A percentile compares a stretch with the other conserved stretches of the same genome.
These are phyloP conservation scores for Podaxis mareebaensis DNA, from an alignment of 768 basidiomycete genomes.

Conservation along the genomic window DNA sequence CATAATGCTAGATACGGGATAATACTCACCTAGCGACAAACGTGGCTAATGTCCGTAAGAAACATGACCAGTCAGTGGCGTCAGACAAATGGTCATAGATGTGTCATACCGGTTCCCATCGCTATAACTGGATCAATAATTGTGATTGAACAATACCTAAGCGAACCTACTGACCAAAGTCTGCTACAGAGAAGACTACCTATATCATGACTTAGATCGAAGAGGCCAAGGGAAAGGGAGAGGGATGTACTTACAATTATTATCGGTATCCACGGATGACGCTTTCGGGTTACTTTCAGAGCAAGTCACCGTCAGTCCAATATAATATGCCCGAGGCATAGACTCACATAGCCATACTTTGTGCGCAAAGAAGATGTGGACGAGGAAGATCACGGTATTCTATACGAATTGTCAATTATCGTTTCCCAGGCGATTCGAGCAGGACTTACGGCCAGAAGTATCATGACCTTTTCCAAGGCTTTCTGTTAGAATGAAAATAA, in stretches of 20 bases:
- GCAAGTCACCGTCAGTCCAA: neutral
- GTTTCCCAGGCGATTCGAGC: neutral
- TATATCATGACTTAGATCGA: neutral
- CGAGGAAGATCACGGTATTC: neutral
- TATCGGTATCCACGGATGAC: slow-evolving; percentile 3
- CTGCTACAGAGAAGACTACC: slow-evolving; percentile 2
- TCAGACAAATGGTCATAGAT: neutral
- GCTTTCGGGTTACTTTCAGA: neutral
- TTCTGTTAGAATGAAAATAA: neutral
- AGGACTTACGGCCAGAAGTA: neutral
- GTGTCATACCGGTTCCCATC: neutral
- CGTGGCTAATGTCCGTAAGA: neutral
- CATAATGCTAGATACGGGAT: neutral
- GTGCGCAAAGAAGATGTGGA: slow-evolving; percentile 3
- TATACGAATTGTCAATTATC: neutral
- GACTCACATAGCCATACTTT: slow-evolving; percentile 7
- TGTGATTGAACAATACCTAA: neutral
- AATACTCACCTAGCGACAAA: neutral
- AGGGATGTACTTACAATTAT: neutral
- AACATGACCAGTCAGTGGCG: neutral
- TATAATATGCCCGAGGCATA: neutral
- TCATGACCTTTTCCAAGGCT: neutral
- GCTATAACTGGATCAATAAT: neutral
- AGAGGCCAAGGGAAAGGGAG: neutral
- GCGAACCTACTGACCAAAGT: neutral